phyloP scores from a whole-genome alignment of 2,329 filamentous ascomycete species.

The Venturia pyrina region DNA sequence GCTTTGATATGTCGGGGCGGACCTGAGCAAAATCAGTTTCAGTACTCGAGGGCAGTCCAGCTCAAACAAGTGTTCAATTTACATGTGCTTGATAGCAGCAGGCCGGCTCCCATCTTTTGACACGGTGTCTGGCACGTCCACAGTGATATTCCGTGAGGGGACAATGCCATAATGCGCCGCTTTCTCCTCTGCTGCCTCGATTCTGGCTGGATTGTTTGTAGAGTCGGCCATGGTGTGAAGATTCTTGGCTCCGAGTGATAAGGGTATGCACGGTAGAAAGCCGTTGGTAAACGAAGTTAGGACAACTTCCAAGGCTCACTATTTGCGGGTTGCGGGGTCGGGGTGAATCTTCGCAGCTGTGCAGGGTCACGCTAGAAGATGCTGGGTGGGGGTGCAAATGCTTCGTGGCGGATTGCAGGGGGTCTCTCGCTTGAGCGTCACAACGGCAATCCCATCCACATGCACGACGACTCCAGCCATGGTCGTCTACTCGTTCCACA shows the following conservation, averaged over 20 bases:
- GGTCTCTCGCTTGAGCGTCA: neutral
- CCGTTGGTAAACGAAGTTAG: neutral
- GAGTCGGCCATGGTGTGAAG: neutral
- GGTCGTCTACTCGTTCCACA: conserved; percentile 96
- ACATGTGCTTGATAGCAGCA: conserved; percentile 40
- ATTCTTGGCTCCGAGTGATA: neutral
- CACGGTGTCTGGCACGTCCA: conserved; percentile 32
- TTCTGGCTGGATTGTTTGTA: neutral
- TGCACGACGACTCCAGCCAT: conserved; percentile 37
- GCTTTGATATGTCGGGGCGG: conserved; percentile 48
- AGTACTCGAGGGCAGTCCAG: neutral
- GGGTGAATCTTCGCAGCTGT: neutral
- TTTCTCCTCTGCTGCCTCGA: neutral
- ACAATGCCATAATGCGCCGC: conserved; percentile 1
- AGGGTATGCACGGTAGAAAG: neutral
- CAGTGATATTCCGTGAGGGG: conserved; percentile 25
- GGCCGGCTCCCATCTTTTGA: conserved; percentile 30
- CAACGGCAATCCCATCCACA: neutral
- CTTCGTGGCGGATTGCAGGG: neutral
- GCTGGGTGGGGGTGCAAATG: neutral
- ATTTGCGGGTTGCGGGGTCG: too few species aligned
- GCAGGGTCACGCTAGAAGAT: neutral
- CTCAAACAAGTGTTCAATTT: conserved; percentile 17
- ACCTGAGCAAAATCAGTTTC: conserved; percentile 30
- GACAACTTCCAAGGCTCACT: neutral